Conservation (phyloP, 2,329 filamentous ascomycete genomes). For the Aureobasidium leucospermi region DNA sequence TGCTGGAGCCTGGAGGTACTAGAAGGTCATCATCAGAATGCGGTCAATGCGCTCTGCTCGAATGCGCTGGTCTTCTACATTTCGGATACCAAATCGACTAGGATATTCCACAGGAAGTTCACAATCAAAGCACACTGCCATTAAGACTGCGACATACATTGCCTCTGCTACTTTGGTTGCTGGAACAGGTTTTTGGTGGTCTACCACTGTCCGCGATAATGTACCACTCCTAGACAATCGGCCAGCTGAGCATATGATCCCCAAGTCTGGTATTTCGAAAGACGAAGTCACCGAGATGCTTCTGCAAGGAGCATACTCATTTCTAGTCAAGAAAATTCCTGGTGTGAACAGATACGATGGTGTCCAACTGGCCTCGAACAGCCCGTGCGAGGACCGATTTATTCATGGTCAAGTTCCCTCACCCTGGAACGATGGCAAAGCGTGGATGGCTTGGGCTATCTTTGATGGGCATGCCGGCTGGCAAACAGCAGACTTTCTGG, state of each 20-base stretch:
- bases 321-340: neutral
- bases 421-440: neutral
- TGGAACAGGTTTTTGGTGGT: neutral
- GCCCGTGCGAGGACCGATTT: constrained; percentile 11
- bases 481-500: constrained; percentile 23
- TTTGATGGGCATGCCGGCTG: constrained; percentile 36
- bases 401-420: neutral
- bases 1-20: too few species aligned
- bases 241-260: neutral
- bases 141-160: neutral
- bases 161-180: neutral
- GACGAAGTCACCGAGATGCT: neutral
- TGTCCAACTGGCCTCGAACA: constrained; percentile 10
- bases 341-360: neutral
- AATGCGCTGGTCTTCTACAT: too few species aligned
- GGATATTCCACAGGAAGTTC: too few species aligned
- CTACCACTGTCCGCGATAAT: neutral
- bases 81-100: too few species aligned
- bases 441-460: constrained; percentile 31
- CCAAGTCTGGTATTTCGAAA: neutral
- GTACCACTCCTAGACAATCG: neutral
- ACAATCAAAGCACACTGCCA: neutral
- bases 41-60: too few species aligned
- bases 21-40: too few species aligned
- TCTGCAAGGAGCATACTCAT: neutral